These are phyloP conservation scores for Lichtheimia ornata DNA, from an alignment of 371 early-diverging fungal species.

Conservation along the genomic window DNA sequence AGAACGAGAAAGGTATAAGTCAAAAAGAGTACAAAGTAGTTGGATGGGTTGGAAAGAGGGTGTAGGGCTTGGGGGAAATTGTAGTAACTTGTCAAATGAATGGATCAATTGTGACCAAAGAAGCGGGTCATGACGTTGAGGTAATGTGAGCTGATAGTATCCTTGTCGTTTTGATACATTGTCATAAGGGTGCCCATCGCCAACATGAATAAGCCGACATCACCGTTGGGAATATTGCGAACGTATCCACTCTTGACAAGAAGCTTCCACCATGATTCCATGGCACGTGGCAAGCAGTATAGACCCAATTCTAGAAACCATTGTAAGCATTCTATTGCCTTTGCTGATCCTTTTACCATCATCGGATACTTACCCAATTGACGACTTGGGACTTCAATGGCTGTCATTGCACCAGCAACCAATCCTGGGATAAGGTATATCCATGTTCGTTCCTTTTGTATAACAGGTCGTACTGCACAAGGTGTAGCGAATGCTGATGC, in stretches of 20 bases:
- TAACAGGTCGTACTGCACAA: slow-evolving; percentile 63
- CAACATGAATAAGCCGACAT: slow-evolving; percentile 66
- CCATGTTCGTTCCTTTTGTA: slow-evolving; percentile 55
- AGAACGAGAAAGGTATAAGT: no score
- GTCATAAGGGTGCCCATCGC: slow-evolving; percentile 84
- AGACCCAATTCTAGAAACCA: slow-evolving; percentile 68
- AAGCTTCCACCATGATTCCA: slow-evolving; percentile 74
- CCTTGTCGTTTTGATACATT: slow-evolving; percentile 80
- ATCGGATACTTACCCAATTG: slow-evolving; percentile 45
- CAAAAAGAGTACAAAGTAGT: not conserved
- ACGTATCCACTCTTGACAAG: slow-evolving; percentile 46
- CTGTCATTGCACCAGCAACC: slow-evolving; percentile 65
- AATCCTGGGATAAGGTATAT: slow-evolving; percentile 67
- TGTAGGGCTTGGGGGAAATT: not conserved
- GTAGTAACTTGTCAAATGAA: not conserved
- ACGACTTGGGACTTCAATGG: slow-evolving; percentile 78
- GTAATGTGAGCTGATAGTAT: slow-evolving; percentile 72
- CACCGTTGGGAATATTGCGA: slow-evolving; percentile 53
- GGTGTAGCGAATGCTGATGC: slow-evolving; percentile 62
- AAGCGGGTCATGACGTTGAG: slow-evolving; percentile 79
- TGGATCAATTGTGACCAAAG: slow-evolving; percentile 75
- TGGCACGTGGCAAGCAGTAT: slow-evolving; percentile 80
- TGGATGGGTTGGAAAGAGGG: not conserved
- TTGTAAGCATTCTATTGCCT: no score
- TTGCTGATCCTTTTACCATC: no score